Evolutionary conservation across 208 protist species (phyloP), one percentile per base, ranked within the genome.

Genomic region (Phytomonas serpens): DNA sequence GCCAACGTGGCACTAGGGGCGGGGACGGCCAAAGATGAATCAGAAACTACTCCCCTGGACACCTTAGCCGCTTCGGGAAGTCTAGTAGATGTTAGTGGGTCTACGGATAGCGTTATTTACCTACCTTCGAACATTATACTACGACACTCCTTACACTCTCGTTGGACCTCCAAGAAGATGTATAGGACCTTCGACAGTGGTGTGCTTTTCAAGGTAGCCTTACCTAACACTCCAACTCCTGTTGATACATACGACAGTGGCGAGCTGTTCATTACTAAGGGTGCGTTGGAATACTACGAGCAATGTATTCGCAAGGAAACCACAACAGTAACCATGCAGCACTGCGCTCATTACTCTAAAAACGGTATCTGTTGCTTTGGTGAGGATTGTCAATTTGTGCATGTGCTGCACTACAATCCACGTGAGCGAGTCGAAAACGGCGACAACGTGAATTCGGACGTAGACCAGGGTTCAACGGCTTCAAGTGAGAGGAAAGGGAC

Each of bases 311-410:
- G 77, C 19, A 79, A 83, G 67, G 80, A 88, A 68, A 81, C 79
- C 36, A 71, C 83, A 16, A 72, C 74, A 7, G 77, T 92, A 2
- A 89, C 79, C 27, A 87, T 92, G 82, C 87, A 92, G 74, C 87
- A 92, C 82, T 93, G 85, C 64, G 83, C 84, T 4, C 85, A 93
- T 71, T 93, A 83, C 75, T 85, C 84, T 5, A 88, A 87, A 63
- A 92, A 92, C 69, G 86, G 86, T n/a, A 83, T 88, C 32, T 92
- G 86, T 72, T 92, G 86, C 70, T 92, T 92, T 72, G 86, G 86
- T n/a, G 76, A 83, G 62, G 81, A 85, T 68, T 92, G 86, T 68
- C 81, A 88, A 67, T 92, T 92, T 67, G 84, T 92, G 31, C 86
- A 92, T 63, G 86, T 89, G 0, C 70, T 87, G 40, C 82, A 88